Base-by-base conservation (phyloP, 2,329 filamentous ascomycete species). In the Hansfordia pulvinata region DNA sequence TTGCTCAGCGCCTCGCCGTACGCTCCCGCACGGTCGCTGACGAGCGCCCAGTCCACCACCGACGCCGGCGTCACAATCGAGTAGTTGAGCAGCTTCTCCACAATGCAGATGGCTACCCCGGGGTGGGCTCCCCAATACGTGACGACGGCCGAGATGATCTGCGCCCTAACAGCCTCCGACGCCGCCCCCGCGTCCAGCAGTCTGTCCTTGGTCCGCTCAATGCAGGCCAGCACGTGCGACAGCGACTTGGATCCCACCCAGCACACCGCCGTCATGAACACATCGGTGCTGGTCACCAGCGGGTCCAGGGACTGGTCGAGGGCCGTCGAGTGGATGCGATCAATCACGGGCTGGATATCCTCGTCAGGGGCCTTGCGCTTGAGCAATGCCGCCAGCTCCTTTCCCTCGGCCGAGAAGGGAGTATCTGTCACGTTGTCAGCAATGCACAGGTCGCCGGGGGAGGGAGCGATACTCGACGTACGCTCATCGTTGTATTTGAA, bases 51-150 rank as follows among this genome's bases (percentile, higher is more conserved):
- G 44, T 93, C 76, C 25, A 94, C 69, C 16, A 98, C 85, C 10
- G 76, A 77, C 30, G 75, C 62, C 0, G 90, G 90, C 7, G 79
- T 85, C 19, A 98, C 65, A 41, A 98, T 93, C 10, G 82, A 86
- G 58, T 94, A 98, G 57, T 96, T 98, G 40, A 98, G 76, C 5
- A 98, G 69, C 54, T 96, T 96, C 60, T 96, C 88, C 31, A 96
- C 69, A 41, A 98, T 93, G 40, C 81, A 82, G 39, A 96, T 72
- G 3, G 85, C 90, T 22, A 92, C 77, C 32, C 90, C 90, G 0
- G 88, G 85, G 43, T 98, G 88, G 17, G 88, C 77, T 24, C 71
- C 69, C 90, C 90, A 98, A 60, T 94, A 98, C 20, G 76, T 66
- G 60, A 94, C 82, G 20, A 96, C 85, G 4, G 82, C 82, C 5